Evolutionary conservation across 208 protist species (phyloP), one percentile per base, ranked within the genome.

Genomic region (Strigomonas culicis): DNA sequence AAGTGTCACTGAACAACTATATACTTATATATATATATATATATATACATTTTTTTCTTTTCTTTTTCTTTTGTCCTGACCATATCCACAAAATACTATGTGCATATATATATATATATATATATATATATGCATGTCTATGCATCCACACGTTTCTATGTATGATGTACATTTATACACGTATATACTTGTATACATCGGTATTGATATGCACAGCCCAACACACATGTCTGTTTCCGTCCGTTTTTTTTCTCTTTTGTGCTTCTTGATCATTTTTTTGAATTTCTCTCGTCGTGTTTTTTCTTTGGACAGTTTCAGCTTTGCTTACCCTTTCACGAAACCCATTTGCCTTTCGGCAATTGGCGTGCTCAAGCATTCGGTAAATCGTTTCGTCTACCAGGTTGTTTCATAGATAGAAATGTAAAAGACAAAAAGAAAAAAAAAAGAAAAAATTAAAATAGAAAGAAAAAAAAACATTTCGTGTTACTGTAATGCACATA

Each of bases 71-170:
- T 52, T 39, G 34, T 46, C 27, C 30, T 27, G 30, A 36, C 28
- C 13, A 53, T 51, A 7, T 24, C 27, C 41, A 27, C 27, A 25
- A 19, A 55, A 51, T 39, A 25, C 44, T 49, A 24, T 31, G 17
- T 19, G 32, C 15, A 53, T 64, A 50, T 27, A 27, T 50, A 21
- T 55, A 41, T 44, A 56, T 10, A 51, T 51, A 51, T 51, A 55
- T 36, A 66, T 58, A 55, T 57, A 57, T 62, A 62, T 47, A 62
- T 62, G 49, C 49, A 62, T 21, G 49, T 24, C 24, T 24, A 24
- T 47, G 21, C 11, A 59, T 59, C 19, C 17, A 34, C 21, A 7
- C 0, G 2, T 44, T 19, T 19, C 46, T 55, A 57, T 68, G 44
- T 68, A 15, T 28, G 15, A 11, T 43, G 11, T 59, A 11, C 34